Percentiles rank a stretch among this genome's conserved stretches.
Evolutionary conservation across 257 asterid species (phyloP).

Genomic region (Solanum sejunctum): DNA sequence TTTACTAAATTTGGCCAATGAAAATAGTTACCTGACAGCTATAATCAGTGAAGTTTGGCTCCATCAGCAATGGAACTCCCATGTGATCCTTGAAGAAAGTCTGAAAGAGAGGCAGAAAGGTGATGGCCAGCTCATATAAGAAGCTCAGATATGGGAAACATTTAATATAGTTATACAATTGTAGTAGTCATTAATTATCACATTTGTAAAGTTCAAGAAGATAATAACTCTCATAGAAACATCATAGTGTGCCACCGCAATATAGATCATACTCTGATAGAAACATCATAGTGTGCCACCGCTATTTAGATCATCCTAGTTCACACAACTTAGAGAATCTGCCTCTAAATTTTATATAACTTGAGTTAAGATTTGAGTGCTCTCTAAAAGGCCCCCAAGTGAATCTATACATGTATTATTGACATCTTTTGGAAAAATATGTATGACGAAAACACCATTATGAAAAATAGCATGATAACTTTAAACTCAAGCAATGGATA

Average conservation of each 20-base stretch:
- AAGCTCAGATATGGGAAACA: neutral
- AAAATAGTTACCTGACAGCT: slow-evolving; percentile 62
- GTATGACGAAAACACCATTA: neutral
- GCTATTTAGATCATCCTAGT: neutral
- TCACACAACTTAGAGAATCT: neutral
- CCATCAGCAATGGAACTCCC: slow-evolving; percentile 83
- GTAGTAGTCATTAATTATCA: neutral
- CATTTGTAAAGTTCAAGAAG: neutral
- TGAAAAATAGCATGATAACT: neutral
- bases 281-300: neutral
- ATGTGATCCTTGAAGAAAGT: slow-evolving; percentile 63
- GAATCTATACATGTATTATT: neutral
- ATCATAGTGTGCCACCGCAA: neutral
- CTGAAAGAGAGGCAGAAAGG: slow-evolving; percentile 10
- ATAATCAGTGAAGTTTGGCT: slow-evolving; percentile 71
- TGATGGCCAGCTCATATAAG: neutral
- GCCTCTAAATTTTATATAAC: neutral
- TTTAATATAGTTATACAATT: neutral
- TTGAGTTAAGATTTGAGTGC: neutral
- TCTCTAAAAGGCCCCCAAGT: neutral
- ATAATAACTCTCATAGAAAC: neutral
- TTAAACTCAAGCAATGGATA: neutral
- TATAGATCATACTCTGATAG: neutral
- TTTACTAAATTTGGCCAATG: neutral
- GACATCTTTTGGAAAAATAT: neutral